Evolutionary conservation across 106 monocot species (phyloP).

Genomic region (Dendrobium catenatum): DNA sequence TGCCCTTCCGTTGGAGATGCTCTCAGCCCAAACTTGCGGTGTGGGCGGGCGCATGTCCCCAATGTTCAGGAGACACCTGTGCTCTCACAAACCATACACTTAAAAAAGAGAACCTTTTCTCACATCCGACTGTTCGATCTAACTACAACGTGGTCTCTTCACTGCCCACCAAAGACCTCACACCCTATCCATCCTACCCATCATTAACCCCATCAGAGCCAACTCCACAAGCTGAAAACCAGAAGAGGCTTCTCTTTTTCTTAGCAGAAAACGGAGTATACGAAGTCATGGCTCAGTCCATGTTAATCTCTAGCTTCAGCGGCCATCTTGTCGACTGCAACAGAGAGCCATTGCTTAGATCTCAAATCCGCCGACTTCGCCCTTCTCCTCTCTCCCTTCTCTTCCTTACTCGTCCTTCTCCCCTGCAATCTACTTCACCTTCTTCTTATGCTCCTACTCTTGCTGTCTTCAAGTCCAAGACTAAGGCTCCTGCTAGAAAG

Average conservation of each 20-base stretch:
- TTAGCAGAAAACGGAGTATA: background rate
- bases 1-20: no score
- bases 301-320: constrained; percentile 50
- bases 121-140: no score
- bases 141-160: constrained; percentile 31
- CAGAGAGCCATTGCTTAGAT: constrained; percentile 27
- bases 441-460: constrained; percentile 30
- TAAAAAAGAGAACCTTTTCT: no score
- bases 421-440: background rate
- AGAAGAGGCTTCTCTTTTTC: background rate
- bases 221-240: background rate
- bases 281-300: constrained; percentile 67
- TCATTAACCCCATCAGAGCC: background rate
- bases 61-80: background rate
- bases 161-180: constrained; percentile 19
- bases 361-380: constrained; percentile 21
- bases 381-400: constrained; percentile 29
- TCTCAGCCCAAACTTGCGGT: background rate
- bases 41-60: background rate
- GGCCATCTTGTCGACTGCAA: constrained; percentile 22
- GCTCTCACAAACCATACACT: no score
- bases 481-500: constrained; percentile 55
- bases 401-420: constrained; percentile 14
- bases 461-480: constrained; percentile 61
- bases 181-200: constrained; percentile 14